Evolutionary conservation across 306 rosid genomes (phyloP).

Genomic region (Vicia faba): DNA sequence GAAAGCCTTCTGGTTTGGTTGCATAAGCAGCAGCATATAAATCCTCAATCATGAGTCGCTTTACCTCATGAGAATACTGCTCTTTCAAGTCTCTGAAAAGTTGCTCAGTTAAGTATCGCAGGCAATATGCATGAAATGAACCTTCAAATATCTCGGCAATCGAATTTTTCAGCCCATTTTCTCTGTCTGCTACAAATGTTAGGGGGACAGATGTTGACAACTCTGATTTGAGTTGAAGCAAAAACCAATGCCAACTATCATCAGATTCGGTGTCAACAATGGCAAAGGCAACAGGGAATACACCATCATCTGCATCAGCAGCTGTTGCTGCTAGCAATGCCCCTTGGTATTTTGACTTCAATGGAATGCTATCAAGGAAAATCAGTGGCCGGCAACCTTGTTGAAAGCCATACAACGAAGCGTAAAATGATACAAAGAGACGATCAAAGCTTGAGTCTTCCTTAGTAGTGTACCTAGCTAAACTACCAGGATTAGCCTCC

Average conservation of each 20-base stretch:
- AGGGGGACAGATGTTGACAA: slow-evolving; percentile 67
- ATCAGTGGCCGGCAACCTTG: slow-evolving; percentile 96
- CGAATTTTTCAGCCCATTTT: slow-evolving; percentile 75
- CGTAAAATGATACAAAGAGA: slow-evolving; percentile 88
- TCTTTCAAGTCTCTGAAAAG: slow-evolving; percentile 86
- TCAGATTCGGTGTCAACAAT: slow-evolving; percentile 88
- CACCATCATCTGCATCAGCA: slow-evolving; percentile 85
- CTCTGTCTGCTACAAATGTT: slow-evolving; percentile 92
- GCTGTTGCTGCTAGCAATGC: slow-evolving; percentile 87
- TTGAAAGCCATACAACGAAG: slow-evolving; percentile 84
- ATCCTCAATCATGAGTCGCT: slow-evolving; percentile 87
- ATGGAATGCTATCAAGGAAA: slow-evolving; percentile 78
- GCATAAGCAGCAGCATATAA: slow-evolving; percentile 85
- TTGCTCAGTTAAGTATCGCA: slow-evolving; percentile 82
- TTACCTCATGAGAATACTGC: slow-evolving; percentile 94
- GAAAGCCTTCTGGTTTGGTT: slow-evolving; percentile 65
- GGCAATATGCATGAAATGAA: slow-evolving; percentile 84
- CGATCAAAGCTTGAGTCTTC: slow-evolving; percentile 95
- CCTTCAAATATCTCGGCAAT: slow-evolving; percentile 70
- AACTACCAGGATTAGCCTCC: slow-evolving; percentile 93
- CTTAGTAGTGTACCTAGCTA: slow-evolving; percentile 81
- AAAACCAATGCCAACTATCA: slow-evolving; percentile 94
- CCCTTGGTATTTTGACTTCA: slow-evolving; percentile 95
- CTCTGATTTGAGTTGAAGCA: slow-evolving; percentile 79
- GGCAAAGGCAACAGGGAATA: slow-evolving; percentile 92